phyloP scores from a whole-genome alignment of 495 filamentous ascomycete species.

The Talaromyces borbonicus region DNA sequence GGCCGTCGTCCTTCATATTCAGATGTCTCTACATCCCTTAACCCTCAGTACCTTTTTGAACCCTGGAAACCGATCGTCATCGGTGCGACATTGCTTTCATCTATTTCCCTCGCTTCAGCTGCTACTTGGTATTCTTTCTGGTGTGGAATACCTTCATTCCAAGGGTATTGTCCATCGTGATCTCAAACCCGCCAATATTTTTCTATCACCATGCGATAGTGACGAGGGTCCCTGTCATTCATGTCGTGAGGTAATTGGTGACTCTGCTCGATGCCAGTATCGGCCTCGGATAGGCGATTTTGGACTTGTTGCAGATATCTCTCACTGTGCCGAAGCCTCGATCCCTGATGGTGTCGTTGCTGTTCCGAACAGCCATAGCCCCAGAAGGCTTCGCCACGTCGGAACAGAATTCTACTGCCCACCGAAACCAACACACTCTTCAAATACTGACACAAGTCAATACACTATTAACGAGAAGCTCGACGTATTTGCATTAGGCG shows the following conservation, averaged over 20 bases:
- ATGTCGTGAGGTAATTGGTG: constrained; percentile 19
- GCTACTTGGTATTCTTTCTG: constrained; percentile 33
- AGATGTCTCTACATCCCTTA: constrained; percentile 45
- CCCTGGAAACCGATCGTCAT: constrained; percentile 15
- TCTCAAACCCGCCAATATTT: constrained; percentile 64
- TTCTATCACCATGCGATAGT: constrained; percentile 36
- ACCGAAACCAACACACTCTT: constrained; percentile 8
- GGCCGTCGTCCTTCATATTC: constrained; percentile 41
- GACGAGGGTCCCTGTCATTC: constrained; percentile 17
- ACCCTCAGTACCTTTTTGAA: constrained; percentile 38
- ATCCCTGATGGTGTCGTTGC: background rate
- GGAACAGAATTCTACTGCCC: constrained; percentile 42
- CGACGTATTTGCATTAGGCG: constrained; percentile 44
- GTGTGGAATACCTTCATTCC: constrained; percentile 53
- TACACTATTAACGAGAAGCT: constrained; percentile 41
- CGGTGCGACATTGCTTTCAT: constrained; percentile 41
- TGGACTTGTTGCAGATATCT: constrained; percentile 44
- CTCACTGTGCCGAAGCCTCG: constrained; percentile 23
- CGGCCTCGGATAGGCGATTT: constrained; percentile 46
- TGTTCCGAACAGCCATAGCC: background rate
- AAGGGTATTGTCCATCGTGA: constrained; percentile 57
- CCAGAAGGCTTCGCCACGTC: constrained; percentile 13
- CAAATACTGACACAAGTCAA: constrained; percentile 7
- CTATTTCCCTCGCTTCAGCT: constrained; percentile 32
- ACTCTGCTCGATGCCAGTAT: constrained; percentile 2